phyloP scores from a whole-genome alignment of 805 yeast genomes.

The Ogataea paradorogensis region DNA sequence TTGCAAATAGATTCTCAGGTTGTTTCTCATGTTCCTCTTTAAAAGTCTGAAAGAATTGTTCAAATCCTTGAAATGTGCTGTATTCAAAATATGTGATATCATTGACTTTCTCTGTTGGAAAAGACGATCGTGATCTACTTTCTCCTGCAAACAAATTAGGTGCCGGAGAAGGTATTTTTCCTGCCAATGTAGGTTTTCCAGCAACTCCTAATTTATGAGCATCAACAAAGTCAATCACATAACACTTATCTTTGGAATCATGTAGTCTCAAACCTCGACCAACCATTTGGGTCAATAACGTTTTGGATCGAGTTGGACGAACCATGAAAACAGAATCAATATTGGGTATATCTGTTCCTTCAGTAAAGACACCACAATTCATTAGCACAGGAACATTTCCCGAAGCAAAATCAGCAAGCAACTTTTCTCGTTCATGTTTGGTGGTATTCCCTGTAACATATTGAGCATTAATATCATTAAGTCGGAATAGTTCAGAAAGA shows the following conservation, averaged over 20 bases:
- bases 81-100: slow-evolving; percentile 29
- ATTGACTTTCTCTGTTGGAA: background rate
- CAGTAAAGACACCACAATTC: slow-evolving; percentile 89
- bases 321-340: slow-evolving; percentile 78
- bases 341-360: slow-evolving; percentile 91
- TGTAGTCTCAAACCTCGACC: slow-evolving; percentile 81
- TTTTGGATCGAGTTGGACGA: slow-evolving; percentile 75
- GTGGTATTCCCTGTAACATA: slow-evolving; percentile 68
- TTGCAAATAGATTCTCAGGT: slow-evolving; percentile 13
- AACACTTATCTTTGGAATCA: slow-evolving; percentile 61
- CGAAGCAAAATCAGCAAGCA: slow-evolving; percentile 54
- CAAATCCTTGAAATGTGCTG: slow-evolving; percentile 28
- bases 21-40: slow-evolving; percentile 9
- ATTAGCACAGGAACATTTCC: slow-evolving; percentile 71
- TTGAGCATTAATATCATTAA: slow-evolving; percentile 64
- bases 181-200: slow-evolving; percentile 25
- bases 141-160: slow-evolving; percentile 16
- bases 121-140: background rate
- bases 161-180: slow-evolving; percentile 13
- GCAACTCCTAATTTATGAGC: slow-evolving; percentile 37
- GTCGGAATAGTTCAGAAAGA: slow-evolving; percentile 50
- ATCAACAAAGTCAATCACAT: slow-evolving; percentile 75
- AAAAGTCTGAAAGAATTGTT: slow-evolving; percentile 24
- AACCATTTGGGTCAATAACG: slow-evolving; percentile 78
- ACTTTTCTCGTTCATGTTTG: slow-evolving; percentile 45